Percentiles rank a stretch among this genome's conserved stretches.
phyloP scores from a whole-genome alignment of 2,329 filamentous ascomycete species.

The Fusarium fujikuroi region DNA sequence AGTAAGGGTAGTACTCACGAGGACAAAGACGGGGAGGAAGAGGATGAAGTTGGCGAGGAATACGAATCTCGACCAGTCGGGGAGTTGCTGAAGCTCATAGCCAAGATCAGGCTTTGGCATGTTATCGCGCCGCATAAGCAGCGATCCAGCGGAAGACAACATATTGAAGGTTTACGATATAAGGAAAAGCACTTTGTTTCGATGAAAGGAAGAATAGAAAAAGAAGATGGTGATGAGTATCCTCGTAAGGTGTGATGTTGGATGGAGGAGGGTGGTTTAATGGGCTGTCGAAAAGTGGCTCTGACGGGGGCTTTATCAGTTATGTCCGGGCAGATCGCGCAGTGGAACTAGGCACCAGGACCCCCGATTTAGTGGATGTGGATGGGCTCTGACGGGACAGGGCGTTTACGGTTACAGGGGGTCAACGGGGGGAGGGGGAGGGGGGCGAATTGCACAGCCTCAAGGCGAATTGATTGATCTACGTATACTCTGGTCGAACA shows the following conservation, averaged over 20 bases:
- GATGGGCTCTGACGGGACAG: constrained; percentile 3
- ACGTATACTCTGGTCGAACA: background rate
- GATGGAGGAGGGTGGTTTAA: constrained; percentile 22
- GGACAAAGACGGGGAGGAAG: constrained; percentile 57
- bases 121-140: constrained; percentile 50
- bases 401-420: constrained; percentile 2
- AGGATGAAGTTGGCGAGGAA: constrained; percentile 55
- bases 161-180: constrained; percentile 10
- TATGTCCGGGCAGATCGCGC: constrained; percentile 13
- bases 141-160: constrained; percentile 28
- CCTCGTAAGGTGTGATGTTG: background rate
- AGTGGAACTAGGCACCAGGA: constrained; percentile 24
- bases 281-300: constrained; percentile 10
- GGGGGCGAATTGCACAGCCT: constrained; percentile 21
- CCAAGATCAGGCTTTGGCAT: constrained; percentile 20
- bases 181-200: background rate
- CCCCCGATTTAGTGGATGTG: background rate
- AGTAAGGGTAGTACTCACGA: constrained; percentile 49
- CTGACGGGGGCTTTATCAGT: constrained; percentile 22
- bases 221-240: background rate
- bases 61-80: constrained; percentile 54
- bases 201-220: constrained; percentile 1
- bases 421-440: background rate
- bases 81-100: constrained; percentile 9
- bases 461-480: constrained; percentile 12